Conservation (phyloP, 202 grass and related monocot species). For the Digitaria exilis region DNA sequence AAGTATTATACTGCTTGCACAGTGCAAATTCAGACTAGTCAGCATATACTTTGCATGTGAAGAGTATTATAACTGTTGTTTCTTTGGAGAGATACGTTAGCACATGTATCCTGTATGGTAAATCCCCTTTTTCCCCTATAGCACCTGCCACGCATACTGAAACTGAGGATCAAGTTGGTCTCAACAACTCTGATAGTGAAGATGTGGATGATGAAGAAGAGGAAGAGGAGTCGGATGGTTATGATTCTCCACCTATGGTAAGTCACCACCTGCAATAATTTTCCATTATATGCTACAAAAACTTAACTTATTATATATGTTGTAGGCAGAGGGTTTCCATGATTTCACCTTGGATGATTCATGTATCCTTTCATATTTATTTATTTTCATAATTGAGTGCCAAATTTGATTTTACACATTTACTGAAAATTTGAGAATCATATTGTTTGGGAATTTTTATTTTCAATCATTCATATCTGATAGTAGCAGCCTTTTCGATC, state of each 20-base stretch:
- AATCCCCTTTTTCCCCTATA: constrained; percentile 34
- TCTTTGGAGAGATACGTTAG: not conserved
- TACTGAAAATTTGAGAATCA: not conserved
- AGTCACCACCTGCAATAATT: constrained; percentile 24
- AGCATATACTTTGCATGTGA: not conserved
- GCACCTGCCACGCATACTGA: constrained; percentile 31
- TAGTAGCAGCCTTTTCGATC: not conserved
- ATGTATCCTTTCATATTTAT: constrained; percentile 49
- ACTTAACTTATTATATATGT: constrained; percentile 28
- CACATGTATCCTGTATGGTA: constrained; percentile 30
- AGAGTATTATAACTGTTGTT: constrained; percentile 12
- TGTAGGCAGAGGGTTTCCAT: constrained; percentile 45
- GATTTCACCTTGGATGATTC: constrained; percentile 48
- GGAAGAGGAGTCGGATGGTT: constrained; percentile 64
- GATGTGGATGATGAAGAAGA: constrained; percentile 78
- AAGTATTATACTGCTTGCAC: constrained; percentile 12
- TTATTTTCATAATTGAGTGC: not conserved
- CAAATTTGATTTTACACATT: not conserved
- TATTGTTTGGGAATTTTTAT: not conserved
- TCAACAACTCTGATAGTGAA: constrained; percentile 57
- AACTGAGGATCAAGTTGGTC: constrained; percentile 49
- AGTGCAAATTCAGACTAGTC: constrained; percentile 16
- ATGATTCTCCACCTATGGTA: constrained; percentile 62
- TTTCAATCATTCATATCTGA: not conserved
- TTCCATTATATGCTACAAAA: not conserved